phyloP scores from a whole-genome alignment of 2,329 filamentous ascomycete genomes.

The Eutypa lata region DNA sequence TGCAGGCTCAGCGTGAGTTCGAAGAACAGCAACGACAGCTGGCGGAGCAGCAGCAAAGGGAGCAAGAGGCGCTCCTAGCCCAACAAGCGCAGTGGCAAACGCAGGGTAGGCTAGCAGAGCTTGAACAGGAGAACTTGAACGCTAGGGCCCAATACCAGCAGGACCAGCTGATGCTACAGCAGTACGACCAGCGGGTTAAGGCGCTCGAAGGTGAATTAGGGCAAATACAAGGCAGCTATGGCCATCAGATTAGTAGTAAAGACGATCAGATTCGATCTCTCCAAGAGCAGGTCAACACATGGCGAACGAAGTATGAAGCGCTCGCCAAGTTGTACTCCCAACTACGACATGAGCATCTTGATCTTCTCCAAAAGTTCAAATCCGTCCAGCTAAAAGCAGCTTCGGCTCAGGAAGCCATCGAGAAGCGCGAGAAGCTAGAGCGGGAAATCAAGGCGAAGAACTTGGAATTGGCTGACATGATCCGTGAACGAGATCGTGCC shows the following conservation, averaged over 20 bases:
- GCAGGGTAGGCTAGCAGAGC: constrained; percentile 89
- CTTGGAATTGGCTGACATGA: constrained; percentile 97
- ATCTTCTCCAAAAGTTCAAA: constrained; percentile 95
- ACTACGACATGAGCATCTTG: constrained; percentile 88
- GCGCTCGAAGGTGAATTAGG: constrained; percentile 82
- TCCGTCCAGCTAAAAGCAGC: constrained; percentile 92
- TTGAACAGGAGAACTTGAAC: constrained; percentile 92
- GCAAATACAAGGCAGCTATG: constrained; percentile 78
- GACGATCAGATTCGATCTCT: constrained; percentile 91
- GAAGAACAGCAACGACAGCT: constrained; percentile 89
- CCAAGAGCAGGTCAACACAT: constrained; percentile 96
- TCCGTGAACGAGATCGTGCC: constrained; percentile 89
- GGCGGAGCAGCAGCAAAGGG: constrained; percentile 83
- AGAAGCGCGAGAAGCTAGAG: constrained; percentile 89
- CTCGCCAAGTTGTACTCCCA: constrained; percentile 97
- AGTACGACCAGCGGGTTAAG: constrained; percentile 94
- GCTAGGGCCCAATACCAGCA: constrained; percentile 93
- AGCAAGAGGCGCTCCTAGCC: constrained; percentile 83
- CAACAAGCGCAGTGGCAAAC: constrained; percentile 94
- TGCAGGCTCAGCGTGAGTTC: constrained; percentile 90
- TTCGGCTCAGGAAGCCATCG: constrained; percentile 94
- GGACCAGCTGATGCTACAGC: constrained; percentile 95
- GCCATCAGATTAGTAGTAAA: constrained; percentile 81
- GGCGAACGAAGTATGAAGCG: constrained; percentile 95
- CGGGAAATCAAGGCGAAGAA: constrained; percentile 99